phyloP scores from a whole-genome alignment of 148 eudicot species.

The Rhododendron molle region DNA sequence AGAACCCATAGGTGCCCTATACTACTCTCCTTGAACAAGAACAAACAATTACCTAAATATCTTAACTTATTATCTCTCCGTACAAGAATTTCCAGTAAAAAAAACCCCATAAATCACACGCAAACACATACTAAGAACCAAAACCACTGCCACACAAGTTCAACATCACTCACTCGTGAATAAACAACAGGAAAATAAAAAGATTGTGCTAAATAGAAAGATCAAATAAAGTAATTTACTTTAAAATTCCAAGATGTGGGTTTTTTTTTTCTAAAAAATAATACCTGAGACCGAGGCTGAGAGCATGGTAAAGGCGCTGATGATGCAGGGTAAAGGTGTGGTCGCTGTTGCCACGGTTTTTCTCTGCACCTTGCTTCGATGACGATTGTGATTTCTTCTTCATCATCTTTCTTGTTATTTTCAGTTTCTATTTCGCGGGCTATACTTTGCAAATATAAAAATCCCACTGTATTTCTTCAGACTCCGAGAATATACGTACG shows the following conservation, averaged over 20 bases:
- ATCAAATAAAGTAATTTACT: background rate
- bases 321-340: slow-evolving; percentile 55
- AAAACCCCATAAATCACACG: background rate
- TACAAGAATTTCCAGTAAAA: background rate
- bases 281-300: slow-evolving; percentile 56
- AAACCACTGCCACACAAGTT: background rate
- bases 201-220: background rate
- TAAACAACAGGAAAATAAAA: background rate
- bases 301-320: slow-evolving; percentile 63
- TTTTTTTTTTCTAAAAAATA: too few relatives aligned
- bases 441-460: background rate
- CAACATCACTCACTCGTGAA: background rate
- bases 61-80: background rate
- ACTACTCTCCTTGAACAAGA: background rate
- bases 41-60: background rate
- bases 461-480: background rate
- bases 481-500: background rate
- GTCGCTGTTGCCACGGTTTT: slow-evolving; percentile 22
- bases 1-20: background rate
- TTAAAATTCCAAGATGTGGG: background rate
- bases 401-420: background rate
- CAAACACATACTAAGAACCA: background rate
- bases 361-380: slow-evolving; percentile 15
- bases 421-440: background rate
- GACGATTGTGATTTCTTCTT: slow-evolving; percentile 11